Evolutionary conservation across 805 yeast genomes (phyloP), one percentile per base, ranked within the genome.

Genomic region (Yarrowia porcina): DNA sequence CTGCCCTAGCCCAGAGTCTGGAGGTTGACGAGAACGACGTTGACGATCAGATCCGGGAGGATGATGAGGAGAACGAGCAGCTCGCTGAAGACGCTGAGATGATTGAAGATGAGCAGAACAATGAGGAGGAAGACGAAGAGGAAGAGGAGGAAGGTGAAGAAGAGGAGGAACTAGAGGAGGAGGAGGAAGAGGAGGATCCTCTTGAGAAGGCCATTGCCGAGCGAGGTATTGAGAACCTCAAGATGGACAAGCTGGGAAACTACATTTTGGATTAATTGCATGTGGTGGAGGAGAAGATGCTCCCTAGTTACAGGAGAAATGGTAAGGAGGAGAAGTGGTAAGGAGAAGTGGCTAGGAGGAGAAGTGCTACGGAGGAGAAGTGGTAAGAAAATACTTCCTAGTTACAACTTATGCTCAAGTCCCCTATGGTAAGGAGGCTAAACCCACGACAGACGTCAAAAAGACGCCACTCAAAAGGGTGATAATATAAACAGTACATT

Each of bases 171-270:
- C 64, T 63, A 32, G 66, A 65, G 10, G 59, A 56, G 21, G 63
- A 63, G n/a, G 64, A 60, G 20, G 65, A 56, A 7, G 61, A 41
- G n/a, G 64, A 56, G 8, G 65, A 61, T 11, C 78, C 79, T 57
- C 76, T 80, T 61, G 82, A 80, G 28, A 63, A 56, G 36, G 64
- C 56, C 27, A 65, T 65, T 35, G 64, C 52, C 15, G 63, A 61
- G 20, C 60, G 81, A 82, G 69, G 89, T 17, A 66, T 66, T 44
- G 68, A 66, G 47, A 66, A 66, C 47, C 47, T 89, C 67, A 88
- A 87, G 71, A 85, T 87, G 87, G 96, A 89, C 71, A 88, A 85
- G 68, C 72, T 89, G 47, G 96, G 96, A 41, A 89, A 89, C 73
- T 89, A 89, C 71, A 85, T 88, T 33, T 72, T 89, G 61, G 61